Percentiles rank a stretch among this genome's conserved stretches.
Evolutionary conservation across 2,329 filamentous ascomycete genomes (phyloP).

Genomic region (Colletotrichum endophyticum): DNA sequence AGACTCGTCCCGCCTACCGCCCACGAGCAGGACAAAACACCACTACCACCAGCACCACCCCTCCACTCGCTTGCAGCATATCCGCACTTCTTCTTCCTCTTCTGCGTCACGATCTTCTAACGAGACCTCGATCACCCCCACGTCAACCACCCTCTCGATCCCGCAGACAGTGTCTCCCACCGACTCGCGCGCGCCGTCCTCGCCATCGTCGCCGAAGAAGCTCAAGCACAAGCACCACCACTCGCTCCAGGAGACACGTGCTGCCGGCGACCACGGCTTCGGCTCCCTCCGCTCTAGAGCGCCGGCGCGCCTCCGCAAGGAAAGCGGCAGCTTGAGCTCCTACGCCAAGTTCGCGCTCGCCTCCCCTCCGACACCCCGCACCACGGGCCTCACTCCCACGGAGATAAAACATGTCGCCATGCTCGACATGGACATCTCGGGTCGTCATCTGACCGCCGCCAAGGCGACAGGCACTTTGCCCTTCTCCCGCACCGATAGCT

Average conservation of each 20-base stretch:
- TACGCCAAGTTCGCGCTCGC: conserved; percentile 6
- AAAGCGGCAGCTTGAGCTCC: conserved; percentile 10
- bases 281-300: background rate
- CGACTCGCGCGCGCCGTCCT: conserved; percentile 21
- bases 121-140: conserved; percentile 18
- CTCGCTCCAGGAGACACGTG: conserved; percentile 3
- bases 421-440: conserved; percentile 28
- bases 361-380: background rate
- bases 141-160: conserved; percentile 14
- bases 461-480: conserved; percentile 38
- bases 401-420: conserved; percentile 43
- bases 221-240: conserved; percentile 13
- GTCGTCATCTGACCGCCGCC: conserved; percentile 23
- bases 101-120: conserved; percentile 26
- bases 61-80: conserved; percentile 27
- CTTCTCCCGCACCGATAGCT: conserved; percentile 47
- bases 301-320: conserved; percentile 8
- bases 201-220: conserved; percentile 18
- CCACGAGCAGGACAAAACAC: background rate
- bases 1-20: background rate
- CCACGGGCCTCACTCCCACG: conserved; percentile 19
- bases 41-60: background rate
- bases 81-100: conserved; percentile 35
- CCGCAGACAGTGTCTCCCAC: conserved; percentile 6
- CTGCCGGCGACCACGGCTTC: background rate